Conservation (phyloP, 192 early-diverging fungal genomes). For the Backusella westeae region DNA sequence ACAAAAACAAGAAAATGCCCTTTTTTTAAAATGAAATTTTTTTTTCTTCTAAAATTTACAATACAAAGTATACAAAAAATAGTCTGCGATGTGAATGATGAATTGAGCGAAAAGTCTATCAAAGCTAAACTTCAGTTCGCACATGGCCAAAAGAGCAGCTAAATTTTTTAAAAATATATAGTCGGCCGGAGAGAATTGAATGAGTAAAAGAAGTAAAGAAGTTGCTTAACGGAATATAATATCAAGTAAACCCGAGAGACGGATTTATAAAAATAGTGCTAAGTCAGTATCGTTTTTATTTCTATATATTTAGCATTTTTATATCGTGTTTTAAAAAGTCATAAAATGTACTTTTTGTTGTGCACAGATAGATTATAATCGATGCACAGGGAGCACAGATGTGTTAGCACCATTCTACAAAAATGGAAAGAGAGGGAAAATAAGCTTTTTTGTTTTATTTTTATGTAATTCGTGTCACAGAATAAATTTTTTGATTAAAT, state of each 20-base stretch:
- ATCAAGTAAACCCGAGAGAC: background rate
- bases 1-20: background rate
- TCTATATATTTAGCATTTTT: background rate
- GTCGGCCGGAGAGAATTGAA: background rate
- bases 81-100: background rate
- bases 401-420: background rate
- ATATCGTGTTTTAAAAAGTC: background rate
- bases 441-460: background rate
- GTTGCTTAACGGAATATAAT: background rate
- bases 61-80: background rate
- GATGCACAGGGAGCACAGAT: background rate
- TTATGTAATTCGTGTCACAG: background rate
- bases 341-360: background rate
- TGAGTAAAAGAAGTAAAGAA: background rate
- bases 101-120: background rate
- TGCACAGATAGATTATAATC: background rate
- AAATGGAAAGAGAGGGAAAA: background rate
- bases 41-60: background rate
- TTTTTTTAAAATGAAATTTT: too few relatives aligned
- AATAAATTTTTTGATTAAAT: background rate
- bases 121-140: background rate
- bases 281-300: background rate
- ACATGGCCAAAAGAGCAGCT: background rate
- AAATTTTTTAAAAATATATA: background rate
- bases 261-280: background rate